Percentiles rank a stretch among this genome's conserved stretches.
Conservation (phyloP, 192 early-diverging fungal genomes). For the Gamsiella multidivaricata region DNA sequence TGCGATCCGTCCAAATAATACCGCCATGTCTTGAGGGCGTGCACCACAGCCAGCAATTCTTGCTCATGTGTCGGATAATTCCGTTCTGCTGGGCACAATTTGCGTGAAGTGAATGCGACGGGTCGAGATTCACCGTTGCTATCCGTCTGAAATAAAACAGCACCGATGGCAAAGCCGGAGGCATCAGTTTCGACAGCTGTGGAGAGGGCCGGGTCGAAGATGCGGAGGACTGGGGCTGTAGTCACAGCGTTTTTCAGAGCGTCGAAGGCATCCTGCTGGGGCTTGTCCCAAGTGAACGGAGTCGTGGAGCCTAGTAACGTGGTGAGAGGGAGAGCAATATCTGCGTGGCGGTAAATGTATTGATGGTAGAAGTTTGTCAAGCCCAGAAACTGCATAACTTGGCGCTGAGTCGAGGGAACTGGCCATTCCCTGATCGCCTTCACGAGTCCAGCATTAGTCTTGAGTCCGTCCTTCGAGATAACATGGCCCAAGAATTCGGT, state of each 20-base stretch:
- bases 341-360: neutral
- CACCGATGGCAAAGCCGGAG: slow-evolving; percentile 53
- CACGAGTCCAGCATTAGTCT: slow-evolving; percentile 1
- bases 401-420: neutral
- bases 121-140: slow-evolving; percentile 34
- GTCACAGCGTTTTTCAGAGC: slow-evolving; percentile 28
- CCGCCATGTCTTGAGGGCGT: slow-evolving; percentile 49
- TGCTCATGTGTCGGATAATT: slow-evolving; percentile 49
- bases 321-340: neutral
- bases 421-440: slow-evolving; percentile 30
- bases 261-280: slow-evolving; percentile 32
- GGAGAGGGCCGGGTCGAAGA: slow-evolving; percentile 29
- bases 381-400: slow-evolving; percentile 15
- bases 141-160: slow-evolving; percentile 47
- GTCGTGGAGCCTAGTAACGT: neutral
- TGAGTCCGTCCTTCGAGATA: slow-evolving; percentile 15
- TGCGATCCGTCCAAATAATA: slow-evolving; percentile 36
- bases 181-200: slow-evolving; percentile 54
- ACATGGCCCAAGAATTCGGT: slow-evolving; percentile 18
- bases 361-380: slow-evolving; percentile 8
- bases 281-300: neutral
- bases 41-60: slow-evolving; percentile 58
- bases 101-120: slow-evolving; percentile 45
- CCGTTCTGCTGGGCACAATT: slow-evolving; percentile 33
- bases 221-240: slow-evolving; percentile 32